phyloP scores from a whole-genome alignment of 202 grass and related monocot genomes.

The Panicum virgatum region DNA sequence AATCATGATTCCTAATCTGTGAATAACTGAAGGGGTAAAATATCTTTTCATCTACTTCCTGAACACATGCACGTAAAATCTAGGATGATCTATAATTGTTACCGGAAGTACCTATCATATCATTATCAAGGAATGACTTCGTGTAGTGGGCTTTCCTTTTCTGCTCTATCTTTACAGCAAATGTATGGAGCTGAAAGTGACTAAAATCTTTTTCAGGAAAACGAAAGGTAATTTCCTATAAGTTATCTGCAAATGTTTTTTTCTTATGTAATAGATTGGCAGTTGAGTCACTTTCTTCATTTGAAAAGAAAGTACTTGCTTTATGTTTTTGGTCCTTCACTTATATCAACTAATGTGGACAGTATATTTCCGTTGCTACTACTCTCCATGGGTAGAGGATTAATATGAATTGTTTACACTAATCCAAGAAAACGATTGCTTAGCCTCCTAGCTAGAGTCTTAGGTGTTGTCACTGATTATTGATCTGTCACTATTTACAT shows the following conservation, averaged over 20 bases:
- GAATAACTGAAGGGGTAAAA: neutral
- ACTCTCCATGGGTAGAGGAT: neutral
- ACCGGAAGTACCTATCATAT: neutral
- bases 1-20: neutral
- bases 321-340: conserved; percentile 3
- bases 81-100: neutral
- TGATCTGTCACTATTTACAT: neutral
- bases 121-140: conserved; percentile 14
- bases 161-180: conserved; percentile 20
- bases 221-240: conserved; percentile 4
- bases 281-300: conserved; percentile 6
- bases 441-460: neutral
- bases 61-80: neutral
- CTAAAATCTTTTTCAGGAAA: conserved; percentile 27
- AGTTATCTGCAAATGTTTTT: neutral
- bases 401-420: neutral
- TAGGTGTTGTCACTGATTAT: neutral
- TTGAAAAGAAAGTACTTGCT: conserved; percentile 7
- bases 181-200: neutral
- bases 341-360: conserved; percentile 5
- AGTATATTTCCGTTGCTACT: neutral
- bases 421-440: conserved; percentile 1
- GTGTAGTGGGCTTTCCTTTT: conserved; percentile 20
- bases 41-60: neutral
- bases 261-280: neutral